A percentile compares a stretch with the other conserved stretches of the same genome.
Evolutionary conservation across 2,329 filamentous ascomycete species (phyloP).

Genomic region (Albophoma yamanashiensis): DNA sequence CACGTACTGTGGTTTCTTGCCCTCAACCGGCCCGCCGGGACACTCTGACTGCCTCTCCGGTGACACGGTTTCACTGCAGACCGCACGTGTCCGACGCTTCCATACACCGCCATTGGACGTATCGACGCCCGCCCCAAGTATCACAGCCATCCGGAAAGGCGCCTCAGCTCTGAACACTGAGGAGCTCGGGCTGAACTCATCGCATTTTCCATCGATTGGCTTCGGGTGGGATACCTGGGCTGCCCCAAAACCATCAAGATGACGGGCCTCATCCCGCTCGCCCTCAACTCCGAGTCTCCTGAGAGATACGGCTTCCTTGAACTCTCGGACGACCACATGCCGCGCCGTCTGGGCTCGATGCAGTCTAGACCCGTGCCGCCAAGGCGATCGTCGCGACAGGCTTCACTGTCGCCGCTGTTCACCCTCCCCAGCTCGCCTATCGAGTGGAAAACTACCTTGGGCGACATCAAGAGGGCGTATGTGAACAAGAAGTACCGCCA

Average conservation of each 20-base stretch:
- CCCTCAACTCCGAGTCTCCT: slow-evolving; percentile 11
- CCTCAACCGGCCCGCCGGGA: not conserved
- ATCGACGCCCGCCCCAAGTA: not conserved
- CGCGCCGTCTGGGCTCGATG: not conserved
- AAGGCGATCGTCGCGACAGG: not conserved
- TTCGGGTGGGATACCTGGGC: not conserved
- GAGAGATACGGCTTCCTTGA: slow-evolving; percentile 1
- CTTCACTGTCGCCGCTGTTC: slow-evolving; percentile 9
- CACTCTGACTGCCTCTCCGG: not conserved
- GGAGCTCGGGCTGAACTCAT: not conserved
- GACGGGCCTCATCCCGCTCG: slow-evolving; percentile 20
- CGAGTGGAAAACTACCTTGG: slow-evolving; percentile 41
- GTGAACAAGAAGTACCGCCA: slow-evolving; percentile 38
- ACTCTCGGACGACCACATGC: not conserved
- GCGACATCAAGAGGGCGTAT: slow-evolving; percentile 44
- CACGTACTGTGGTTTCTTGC: not conserved
- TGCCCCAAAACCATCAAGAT: slow-evolving; percentile 6
- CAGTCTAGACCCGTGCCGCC: slow-evolving; percentile 5
- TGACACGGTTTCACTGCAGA: not conserved
- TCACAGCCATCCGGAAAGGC: not conserved
- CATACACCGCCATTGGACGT: not conserved
- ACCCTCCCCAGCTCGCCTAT: slow-evolving; percentile 30
- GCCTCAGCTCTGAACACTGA: not conserved
- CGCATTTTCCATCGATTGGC: not conserved
- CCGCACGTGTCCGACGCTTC: not conserved